A percentile compares a stretch with the other conserved stretches of the same genome.
Evolutionary conservation across 805 yeast species (phyloP).

Genomic region (Blastobotrys chiropterorum): DNA sequence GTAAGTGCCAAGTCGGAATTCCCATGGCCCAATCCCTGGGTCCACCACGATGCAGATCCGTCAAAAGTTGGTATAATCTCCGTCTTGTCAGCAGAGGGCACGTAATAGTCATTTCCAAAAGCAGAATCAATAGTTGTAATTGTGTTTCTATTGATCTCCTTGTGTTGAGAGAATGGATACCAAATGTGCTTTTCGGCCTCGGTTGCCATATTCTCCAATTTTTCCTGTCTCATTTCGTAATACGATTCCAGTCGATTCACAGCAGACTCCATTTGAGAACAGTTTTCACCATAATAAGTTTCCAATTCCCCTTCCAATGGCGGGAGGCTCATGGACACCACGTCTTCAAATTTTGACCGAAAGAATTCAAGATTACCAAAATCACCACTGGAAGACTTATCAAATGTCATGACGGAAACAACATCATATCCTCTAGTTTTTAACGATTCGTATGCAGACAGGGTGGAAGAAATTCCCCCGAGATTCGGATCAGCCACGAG

Average conservation of each 20-base stretch:
- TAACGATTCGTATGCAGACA: conserved; percentile 20
- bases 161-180: conserved; percentile 26
- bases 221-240: conserved; percentile 9
- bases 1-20: conserved; percentile 19
- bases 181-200: conserved; percentile 17
- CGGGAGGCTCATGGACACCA: conserved; percentile 5
- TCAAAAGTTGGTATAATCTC: conserved; percentile 17
- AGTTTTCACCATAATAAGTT: conserved; percentile 11
- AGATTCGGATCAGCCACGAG: conserved; percentile 19
- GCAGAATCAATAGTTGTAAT: conserved; percentile 25
- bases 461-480: conserved; percentile 21
- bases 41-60: conserved; percentile 28
- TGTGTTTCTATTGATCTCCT: conserved; percentile 11
- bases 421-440: conserved; percentile 20
- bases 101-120: conserved; percentile 19
- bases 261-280: conserved; percentile 1
- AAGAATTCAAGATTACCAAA: conserved; percentile 13
- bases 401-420: conserved; percentile 13
- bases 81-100: background rate
- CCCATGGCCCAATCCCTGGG: conserved; percentile 25
- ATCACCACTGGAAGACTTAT: conserved; percentile 12
- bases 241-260: conserved; percentile 6
- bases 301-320: conserved; percentile 12
- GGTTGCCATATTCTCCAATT: conserved; percentile 11
- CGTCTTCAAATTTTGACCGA: conserved; percentile 14